Conservation (phyloP, 768 basidiomycete genomes). For the Termitomyces sp. region DNA sequence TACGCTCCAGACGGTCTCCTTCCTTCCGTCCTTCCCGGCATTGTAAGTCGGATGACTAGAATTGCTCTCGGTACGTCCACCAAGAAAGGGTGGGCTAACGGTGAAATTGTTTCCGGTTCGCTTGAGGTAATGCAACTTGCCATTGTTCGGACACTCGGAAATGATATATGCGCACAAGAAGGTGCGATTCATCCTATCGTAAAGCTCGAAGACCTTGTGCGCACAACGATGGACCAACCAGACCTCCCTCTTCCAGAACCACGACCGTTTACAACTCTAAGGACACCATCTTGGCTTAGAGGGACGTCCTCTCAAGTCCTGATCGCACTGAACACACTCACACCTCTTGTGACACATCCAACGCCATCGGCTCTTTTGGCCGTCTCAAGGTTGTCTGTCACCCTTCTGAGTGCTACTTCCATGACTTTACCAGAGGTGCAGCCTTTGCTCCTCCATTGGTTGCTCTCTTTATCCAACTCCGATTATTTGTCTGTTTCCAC, state of each 20-base stretch:
- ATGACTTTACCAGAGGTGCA: slow-evolving; percentile 65
- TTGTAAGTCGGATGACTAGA: slow-evolving; percentile 73
- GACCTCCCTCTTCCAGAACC: slow-evolving; percentile 16
- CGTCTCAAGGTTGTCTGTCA: slow-evolving; percentile 49
- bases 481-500: slow-evolving; percentile 46
- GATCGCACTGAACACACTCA: slow-evolving; percentile 74
- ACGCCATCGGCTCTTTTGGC: slow-evolving; percentile 59
- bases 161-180: slow-evolving; percentile 59
- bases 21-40: slow-evolving; percentile 78
- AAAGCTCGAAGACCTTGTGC: slow-evolving; percentile 59
- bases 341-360: slow-evolving; percentile 67
- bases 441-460: slow-evolving; percentile 62
- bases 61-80: slow-evolving; percentile 52
- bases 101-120: slow-evolving; percentile 56
- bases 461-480: slow-evolving; percentile 69
- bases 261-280: slow-evolving; percentile 42
- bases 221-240: slow-evolving; percentile 20
- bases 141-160: slow-evolving; percentile 57
- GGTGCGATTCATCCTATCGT: slow-evolving; percentile 52
- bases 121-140: slow-evolving; percentile 51
- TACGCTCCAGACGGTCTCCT: slow-evolving; percentile 49
- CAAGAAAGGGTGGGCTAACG: slow-evolving; percentile 66
- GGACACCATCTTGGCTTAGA: slow-evolving; percentile 74
- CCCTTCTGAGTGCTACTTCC: slow-evolving; percentile 49
- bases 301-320: slow-evolving; percentile 81